These are phyloP conservation scores for Teratosphaeria nubilosa DNA, from an alignment of 2,329 filamentous ascomycete species.

Conservation along the genomic window DNA sequence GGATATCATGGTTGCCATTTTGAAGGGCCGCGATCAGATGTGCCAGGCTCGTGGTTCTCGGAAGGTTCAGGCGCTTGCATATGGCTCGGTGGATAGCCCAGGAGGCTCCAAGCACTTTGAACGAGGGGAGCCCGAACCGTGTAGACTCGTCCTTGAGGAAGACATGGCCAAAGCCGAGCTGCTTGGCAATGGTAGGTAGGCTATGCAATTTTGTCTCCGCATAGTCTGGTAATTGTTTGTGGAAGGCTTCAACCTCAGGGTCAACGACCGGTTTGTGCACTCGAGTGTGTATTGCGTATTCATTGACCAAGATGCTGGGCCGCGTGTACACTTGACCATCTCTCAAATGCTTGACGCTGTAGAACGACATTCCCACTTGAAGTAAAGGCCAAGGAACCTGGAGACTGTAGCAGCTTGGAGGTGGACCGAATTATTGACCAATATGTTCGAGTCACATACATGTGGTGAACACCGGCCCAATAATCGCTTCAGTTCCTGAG, in stretches of 20 bases:
- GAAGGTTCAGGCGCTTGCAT: conserved; percentile 33
- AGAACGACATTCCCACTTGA: neutral
- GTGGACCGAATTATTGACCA: neutral
- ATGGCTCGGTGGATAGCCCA: conserved; percentile 59
- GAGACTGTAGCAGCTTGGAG: neutral
- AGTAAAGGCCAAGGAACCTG: neutral
- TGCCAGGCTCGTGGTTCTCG: conserved; percentile 34
- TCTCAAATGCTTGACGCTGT: conserved; percentile 13
- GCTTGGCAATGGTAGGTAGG: conserved; percentile 45
- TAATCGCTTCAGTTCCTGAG: too few species aligned
- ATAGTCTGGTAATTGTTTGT: conserved; percentile 49
- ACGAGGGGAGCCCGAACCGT: conserved; percentile 60
- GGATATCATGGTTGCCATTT: conserved; percentile 26
- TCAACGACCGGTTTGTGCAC: conserved; percentile 2
- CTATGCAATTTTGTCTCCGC: conserved; percentile 44
- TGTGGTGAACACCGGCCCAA: neutral
- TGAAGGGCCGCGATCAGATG: conserved; percentile 28
- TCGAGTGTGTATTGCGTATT: neutral
- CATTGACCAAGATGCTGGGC: conserved; percentile 13
- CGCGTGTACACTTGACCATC: conserved; percentile 5
- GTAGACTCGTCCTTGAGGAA: conserved; percentile 62
- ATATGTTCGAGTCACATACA: neutral
- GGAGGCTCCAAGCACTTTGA: conserved; percentile 72
- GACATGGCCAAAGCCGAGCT: conserved; percentile 48
- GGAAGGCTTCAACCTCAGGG: conserved; percentile 36